Base-by-base conservation (phyloP, 116 monocot species). In the Papilionanthe hybrid region DNA sequence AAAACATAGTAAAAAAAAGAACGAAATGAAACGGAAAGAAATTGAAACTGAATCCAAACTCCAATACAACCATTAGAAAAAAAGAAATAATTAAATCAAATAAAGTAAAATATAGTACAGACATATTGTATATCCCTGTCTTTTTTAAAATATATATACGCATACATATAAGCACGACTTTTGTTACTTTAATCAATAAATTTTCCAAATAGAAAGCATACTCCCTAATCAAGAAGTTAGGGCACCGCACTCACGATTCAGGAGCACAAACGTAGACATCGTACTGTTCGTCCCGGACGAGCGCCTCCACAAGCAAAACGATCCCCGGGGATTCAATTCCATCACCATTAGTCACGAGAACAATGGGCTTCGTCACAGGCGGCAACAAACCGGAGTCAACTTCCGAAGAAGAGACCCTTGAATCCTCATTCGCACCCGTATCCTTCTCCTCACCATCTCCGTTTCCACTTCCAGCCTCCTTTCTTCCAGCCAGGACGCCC, bases 231-330 rank as follows among this genome's bases (percentile, higher is more conserved):
- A 69, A 71, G 50, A 75, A 27, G 3, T 42, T 80, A 80, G 37
- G 55, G 55, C 37, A 27, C 42, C 8, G 37, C 67, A 57, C 86
- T 82, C 58, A 86, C 89, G 84, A 86, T 44, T 89, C 89, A 9
- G 89, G 89, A 56, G 89, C 86, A 81, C 89, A 89, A 41, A 89
- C 89, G 76, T 78, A 72, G 72, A 86, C 74, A 49, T 86, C 78
- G 48, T 23, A 86, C 22, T 22, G 71, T 4, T 79, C 86, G 25
- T 76, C 73, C 37, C 81, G 76, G 15, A 84, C 86, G 63, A 89
- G 89, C 5, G 86, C 83, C 50, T 84, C 82, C 69, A 84, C 82
- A 23, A 88, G 83, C 27, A 72, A 42, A 28, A 60, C 9, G 56
- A 88, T 86, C 29, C 88, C 88, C 27, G 81, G 86, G 42, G 86